These are phyloP conservation scores for Ceratocystis papillata DNA, from an alignment of 2,329 filamentous ascomycete genomes.

Conservation along the genomic window DNA sequence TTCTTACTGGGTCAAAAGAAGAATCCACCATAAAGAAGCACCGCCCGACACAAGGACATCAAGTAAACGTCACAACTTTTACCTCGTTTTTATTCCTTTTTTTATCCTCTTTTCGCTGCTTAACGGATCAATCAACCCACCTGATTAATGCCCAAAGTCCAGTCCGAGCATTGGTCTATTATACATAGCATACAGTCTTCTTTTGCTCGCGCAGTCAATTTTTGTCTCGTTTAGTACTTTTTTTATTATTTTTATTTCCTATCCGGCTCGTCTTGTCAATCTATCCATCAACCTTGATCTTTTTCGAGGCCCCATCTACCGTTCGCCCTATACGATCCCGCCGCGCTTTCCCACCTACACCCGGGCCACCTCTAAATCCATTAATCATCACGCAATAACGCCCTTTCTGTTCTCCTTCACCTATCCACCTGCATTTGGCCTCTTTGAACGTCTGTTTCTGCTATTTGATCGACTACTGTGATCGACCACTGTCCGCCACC, in stretches of 20 bases:
- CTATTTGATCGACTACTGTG: background rate
- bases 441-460: background rate
- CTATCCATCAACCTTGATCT: too few relatives aligned
- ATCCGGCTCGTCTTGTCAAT: too few relatives aligned
- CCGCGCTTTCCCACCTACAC: background rate
- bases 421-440: background rate
- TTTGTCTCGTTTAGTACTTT: background rate
- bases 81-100: background rate
- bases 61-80: too few relatives aligned
- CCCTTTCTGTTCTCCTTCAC: background rate
- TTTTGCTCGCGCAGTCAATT: background rate
- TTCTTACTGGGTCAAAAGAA: too few relatives aligned
- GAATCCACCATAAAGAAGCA: too few relatives aligned
- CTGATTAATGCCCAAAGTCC: background rate
- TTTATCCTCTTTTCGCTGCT: background rate
- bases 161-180: background rate
- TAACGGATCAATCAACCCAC: background rate
- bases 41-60: too few relatives aligned
- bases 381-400: background rate
- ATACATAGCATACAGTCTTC: background rate
- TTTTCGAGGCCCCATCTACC: background rate
- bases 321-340: background rate
- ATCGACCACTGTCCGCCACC: background rate
- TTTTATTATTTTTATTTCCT: background rate
- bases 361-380: conserved; percentile 2